Base-by-base conservation (phyloP, 768 basidiomycete species). In the Mycena galopus region DNA sequence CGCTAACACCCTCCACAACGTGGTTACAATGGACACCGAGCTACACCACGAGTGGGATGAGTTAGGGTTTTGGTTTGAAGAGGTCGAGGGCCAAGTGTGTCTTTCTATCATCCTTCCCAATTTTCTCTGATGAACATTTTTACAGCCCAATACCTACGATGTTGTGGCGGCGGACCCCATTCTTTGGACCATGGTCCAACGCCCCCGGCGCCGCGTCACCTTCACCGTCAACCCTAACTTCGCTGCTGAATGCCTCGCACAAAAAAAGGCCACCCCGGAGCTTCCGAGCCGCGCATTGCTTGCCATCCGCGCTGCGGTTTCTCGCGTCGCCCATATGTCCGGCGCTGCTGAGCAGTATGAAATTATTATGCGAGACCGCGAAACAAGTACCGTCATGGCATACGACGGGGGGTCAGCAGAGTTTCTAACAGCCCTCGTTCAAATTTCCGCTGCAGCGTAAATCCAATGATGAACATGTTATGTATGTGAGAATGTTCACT, bases 131-230 rank as follows among this genome's bases (percentile, higher is more conserved):
- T 65, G 16, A 33, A 39, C 23, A 55, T 65, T 56, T 21, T 55
- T 55, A 35, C 29, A 65, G 64, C 64, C 64, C 51, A 65, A 65
- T 17, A 65, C 64, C 53, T 65, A 65, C 53, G 39, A 65, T 25
- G 29, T 65, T 51, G 64, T 56, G 56, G 53, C 64, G 25, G 55
- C 61, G 27, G 25, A 3, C 16, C 37, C 64, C 23, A 56, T 23
- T 65, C 56, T 65, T 12, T 65, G 42, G 47, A 50, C 61, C 59
- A 42, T 61, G 59, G 27, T 32, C 44, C 25, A 63, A 23, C 44
- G 61, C 47, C 61, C 61, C 27, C 42, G 44, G 29, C 61, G 16
- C n/a, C 42, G n/a, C 3, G 44, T 63, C 29, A 63, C 47, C 25
- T 50, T 63, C 30, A 50, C 61, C 32, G 21, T 63, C 21, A 44